Percentiles rank a stretch among this genome's conserved stretches.
Conservation (phyloP, 129 eudicot genomes). For the Scalesia atractyloides region DNA sequence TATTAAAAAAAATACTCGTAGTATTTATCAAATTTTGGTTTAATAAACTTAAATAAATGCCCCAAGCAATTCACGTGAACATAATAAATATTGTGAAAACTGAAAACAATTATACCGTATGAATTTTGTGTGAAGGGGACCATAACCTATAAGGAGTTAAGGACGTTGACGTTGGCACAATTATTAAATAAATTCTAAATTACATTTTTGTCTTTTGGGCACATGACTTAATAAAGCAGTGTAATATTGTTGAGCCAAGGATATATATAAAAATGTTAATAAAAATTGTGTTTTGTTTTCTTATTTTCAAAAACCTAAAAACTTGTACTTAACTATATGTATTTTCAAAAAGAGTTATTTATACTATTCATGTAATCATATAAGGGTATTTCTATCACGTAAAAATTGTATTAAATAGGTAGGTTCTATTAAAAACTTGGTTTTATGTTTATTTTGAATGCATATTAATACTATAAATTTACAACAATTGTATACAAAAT, state of each 20-base stretch:
- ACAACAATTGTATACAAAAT: too few relatives aligned
- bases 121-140: neutral
- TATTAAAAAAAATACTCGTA: neutral
- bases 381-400: too few relatives aligned
- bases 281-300: too few relatives aligned
- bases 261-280: neutral
- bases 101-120: neutral
- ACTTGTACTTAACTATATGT: too few relatives aligned
- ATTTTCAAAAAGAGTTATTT: too few relatives aligned
- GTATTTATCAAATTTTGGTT: neutral
- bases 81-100: neutral
- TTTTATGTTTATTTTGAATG: too few relatives aligned
- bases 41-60: neutral
- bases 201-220: neutral
- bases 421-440: too few relatives aligned
- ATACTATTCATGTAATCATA: too few relatives aligned
- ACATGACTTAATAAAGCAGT: slow-evolving; percentile 2
- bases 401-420: too few relatives aligned
- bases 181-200: neutral
- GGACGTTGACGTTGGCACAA: neutral
- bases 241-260: neutral
- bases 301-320: too few relatives aligned
- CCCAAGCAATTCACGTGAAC: neutral
- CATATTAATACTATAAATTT: too few relatives aligned
- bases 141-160: neutral